Conservation (phyloP, 805 yeast genomes). For the Citeromyces nyonsensis region DNA sequence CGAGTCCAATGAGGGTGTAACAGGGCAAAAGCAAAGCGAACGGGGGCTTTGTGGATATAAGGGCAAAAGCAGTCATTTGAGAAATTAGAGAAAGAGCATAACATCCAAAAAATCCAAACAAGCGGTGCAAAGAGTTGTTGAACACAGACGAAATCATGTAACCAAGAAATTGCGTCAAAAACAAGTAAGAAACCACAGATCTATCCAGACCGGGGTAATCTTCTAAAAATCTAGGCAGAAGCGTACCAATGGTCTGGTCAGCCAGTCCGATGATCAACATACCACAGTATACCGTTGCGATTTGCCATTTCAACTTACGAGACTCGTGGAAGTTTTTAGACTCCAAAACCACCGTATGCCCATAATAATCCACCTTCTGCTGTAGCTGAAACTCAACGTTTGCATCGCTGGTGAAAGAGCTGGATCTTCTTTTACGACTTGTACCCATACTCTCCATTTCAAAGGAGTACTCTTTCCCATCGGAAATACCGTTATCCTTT, state of each 20-base stretch:
- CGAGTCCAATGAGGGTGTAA: too few species aligned
- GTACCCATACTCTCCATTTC: too few species aligned
- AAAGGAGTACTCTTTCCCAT: too few species aligned
- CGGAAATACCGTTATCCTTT: too few species aligned
- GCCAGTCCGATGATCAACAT: constrained; percentile 36
- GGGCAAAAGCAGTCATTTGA: too few species aligned
- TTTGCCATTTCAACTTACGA: constrained; percentile 22
- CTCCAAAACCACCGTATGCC: constrained; percentile 15
- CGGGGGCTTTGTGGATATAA: too few species aligned
- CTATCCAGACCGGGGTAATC: constrained; percentile 34
- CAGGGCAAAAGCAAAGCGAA: too few species aligned
- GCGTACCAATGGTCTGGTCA: constrained; percentile 47
- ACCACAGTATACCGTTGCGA: constrained; percentile 18
- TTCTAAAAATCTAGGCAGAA: constrained; percentile 33
- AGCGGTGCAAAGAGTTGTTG: constrained; percentile 23
- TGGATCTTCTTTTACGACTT: too few species aligned
- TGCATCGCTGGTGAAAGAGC: too few species aligned
- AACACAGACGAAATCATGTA: constrained; percentile 35
- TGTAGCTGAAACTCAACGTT: not conserved
- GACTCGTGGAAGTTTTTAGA: constrained; percentile 23
- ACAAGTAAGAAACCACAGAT: constrained; percentile 28
- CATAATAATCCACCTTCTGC: constrained; percentile 9
- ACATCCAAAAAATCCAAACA: constrained; percentile 32
- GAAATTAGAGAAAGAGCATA: constrained; percentile 16
- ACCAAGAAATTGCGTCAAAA: constrained; percentile 36